Base-by-base conservation (phyloP, 768 basidiomycete genomes). In the Podaxis rugospora region DNA sequence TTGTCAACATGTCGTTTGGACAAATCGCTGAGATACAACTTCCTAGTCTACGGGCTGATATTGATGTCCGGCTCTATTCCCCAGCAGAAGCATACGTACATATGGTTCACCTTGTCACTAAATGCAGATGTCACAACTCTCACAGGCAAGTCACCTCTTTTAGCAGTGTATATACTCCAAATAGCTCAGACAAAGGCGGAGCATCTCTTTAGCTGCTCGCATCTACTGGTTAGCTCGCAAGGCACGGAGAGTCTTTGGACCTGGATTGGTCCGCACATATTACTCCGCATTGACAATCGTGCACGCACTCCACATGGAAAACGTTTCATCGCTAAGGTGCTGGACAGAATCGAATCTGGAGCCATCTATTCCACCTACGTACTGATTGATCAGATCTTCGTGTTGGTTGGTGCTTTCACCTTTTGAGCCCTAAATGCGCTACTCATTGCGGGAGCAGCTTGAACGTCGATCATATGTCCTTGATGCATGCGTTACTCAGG, bases 281-380 rank as follows among this genome's bases (percentile, higher is more conserved):
- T 70, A 69, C 0, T 3, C 25, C 3, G 25, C 25, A 25, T 25
- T 23, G 28, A 66, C 72, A 5, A 73, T 76, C 16, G 64, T 76
- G 78, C 78, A 47, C 28, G 74, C 65, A 21, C 21, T n/a, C 3
- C 16, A 18, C 7, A 18, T 44, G 18, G 14, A 18, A 9, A 32
- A 0, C 18, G 42, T 5, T 18, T 44, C 18, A 18, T n/a, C 1
- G 18, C 42, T 44, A 3, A 44, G 6, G 13, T 23, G 4, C 16
- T 53, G 10, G 9, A 23, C 50, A 78, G 77, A n/a, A 66, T 76
- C 39, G 76, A 77, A 68, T 76, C 76, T 0, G 76, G 78, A 0
- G 55, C 71, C 3, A 65, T 78, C 14, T 78, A 78, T 59, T 73
- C 75, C 1, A 10, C 71, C 2, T 58, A 58, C 9, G 3, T 58